Evolutionary conservation across 441 rosid genomes (phyloP).

Genomic region (Populus tomentosa): DNA sequence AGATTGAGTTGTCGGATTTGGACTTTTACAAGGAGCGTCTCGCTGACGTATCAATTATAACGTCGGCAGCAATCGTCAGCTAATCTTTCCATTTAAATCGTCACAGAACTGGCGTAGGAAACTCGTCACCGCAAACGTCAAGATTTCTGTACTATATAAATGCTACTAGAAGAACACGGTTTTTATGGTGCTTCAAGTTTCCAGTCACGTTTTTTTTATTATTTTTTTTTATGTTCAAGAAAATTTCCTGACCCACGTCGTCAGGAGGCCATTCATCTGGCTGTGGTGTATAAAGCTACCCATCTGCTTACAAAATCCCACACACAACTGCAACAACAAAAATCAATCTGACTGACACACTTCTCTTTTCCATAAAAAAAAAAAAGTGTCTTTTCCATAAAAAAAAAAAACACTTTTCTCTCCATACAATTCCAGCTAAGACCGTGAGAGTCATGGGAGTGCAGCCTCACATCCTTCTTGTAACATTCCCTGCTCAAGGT

Average conservation of each 20-base stretch:
- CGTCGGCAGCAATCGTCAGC: neutral
- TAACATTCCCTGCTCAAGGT: constrained; percentile 22
- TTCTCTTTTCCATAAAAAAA: no score
- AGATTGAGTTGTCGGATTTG: neutral
- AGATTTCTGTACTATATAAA: neutral
- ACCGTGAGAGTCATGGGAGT: neutral
- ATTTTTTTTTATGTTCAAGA: neutral
- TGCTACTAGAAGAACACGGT: no score
- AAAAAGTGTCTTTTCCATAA: no score
- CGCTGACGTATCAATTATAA: neutral
- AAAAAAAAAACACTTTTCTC: neutral
- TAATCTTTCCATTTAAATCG: neutral
- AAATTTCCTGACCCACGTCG: neutral
- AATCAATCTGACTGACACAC: neutral
- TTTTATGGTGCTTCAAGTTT: neutral
- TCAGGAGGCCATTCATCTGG: neutral
- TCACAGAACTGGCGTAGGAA: neutral
- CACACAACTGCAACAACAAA: neutral
- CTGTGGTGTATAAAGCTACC: neutral
- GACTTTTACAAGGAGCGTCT: neutral
- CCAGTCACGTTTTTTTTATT: neutral
- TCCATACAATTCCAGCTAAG: neutral
- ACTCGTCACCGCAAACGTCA: neutral
- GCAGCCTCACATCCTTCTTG: constrained; percentile 19
- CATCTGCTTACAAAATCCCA: no score